Evolutionary conservation across 2,329 filamentous ascomycete genomes (phyloP).

Genomic region (Aspergillus oerlinghausenensis): DNA sequence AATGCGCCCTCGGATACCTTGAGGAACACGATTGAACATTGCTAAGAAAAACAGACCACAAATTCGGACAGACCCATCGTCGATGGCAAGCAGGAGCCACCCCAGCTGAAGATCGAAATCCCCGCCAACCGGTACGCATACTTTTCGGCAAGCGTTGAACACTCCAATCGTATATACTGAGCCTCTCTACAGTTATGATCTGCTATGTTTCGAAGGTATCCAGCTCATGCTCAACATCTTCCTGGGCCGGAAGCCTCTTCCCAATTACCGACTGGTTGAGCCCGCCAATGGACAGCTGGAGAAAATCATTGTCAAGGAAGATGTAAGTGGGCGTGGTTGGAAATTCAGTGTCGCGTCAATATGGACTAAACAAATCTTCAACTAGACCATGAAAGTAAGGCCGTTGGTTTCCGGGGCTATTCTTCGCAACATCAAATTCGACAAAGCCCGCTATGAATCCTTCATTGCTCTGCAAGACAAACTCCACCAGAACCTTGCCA

Average conservation of each 20-base stretch:
- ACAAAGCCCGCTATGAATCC: constrained; percentile 84
- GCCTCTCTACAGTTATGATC: constrained; percentile 58
- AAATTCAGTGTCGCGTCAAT: constrained; percentile 2
- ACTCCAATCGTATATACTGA: constrained; percentile 18
- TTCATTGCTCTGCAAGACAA: constrained; percentile 99
- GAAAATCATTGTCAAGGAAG: constrained; percentile 72
- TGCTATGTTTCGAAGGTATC: constrained; percentile 97
- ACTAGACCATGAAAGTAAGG: constrained; percentile 68
- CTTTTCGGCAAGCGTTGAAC: neutral
- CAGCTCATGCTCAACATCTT: constrained; percentile 95
- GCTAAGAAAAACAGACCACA: constrained; percentile 53
- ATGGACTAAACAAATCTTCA: neutral
- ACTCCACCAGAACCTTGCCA: constrained; percentile 90
- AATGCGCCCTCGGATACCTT: constrained; percentile 11
- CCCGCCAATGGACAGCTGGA: constrained; percentile 70
- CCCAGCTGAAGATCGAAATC: constrained; percentile 97
- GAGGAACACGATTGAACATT: constrained; percentile 17
- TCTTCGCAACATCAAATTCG: constrained; percentile 86
- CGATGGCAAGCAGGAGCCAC: constrained; percentile 76
- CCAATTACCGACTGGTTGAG: constrained; percentile 72
- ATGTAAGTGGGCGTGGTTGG: constrained; percentile 37
- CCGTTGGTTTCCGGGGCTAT: constrained; percentile 88
- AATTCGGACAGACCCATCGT: constrained; percentile 67
- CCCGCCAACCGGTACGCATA: constrained; percentile 77
- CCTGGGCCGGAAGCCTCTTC: constrained; percentile 67